Evolutionary conservation across 768 basidiomycete genomes (phyloP).

Genomic region (Kondoa malvinella): DNA sequence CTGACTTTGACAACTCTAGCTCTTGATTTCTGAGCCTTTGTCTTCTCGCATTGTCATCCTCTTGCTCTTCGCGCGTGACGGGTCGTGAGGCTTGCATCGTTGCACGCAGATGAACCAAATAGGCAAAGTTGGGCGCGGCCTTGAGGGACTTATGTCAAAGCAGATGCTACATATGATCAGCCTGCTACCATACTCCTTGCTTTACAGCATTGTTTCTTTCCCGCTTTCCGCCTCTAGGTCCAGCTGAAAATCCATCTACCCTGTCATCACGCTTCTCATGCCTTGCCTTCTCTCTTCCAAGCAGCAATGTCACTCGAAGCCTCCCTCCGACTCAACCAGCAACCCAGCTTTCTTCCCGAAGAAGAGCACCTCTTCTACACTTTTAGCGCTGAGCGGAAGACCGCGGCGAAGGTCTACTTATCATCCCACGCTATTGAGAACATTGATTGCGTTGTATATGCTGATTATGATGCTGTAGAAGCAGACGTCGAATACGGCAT

Average conservation of each 20-base stretch:
- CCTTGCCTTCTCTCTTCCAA: not conserved
- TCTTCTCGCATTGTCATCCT: not conserved
- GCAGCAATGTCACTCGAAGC: not conserved
- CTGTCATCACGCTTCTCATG: no score
- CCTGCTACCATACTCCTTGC: no score
- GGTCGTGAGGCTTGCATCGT: no score
- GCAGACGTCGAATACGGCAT: not conserved
- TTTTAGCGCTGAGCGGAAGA: not conserved
- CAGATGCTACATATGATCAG: no score
- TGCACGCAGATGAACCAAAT: no score
- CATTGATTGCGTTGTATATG: not conserved
- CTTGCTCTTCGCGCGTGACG: no score
- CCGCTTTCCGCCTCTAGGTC: no score
- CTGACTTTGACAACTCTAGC: not conserved
- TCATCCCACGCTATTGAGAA: not conserved
- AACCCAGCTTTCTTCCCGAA: not conserved
- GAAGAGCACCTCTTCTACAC: not conserved
- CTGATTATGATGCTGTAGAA: not conserved
- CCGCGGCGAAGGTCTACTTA: not conserved
- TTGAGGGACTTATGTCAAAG: no score
- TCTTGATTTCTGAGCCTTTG: not conserved
- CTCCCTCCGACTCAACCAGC: not conserved
- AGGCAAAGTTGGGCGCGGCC: no score
- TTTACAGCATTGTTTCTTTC: no score
- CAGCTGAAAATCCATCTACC: no score